Evolutionary conservation across 768 basidiomycete species (phyloP).

Genomic region (Agaricus blazei): DNA sequence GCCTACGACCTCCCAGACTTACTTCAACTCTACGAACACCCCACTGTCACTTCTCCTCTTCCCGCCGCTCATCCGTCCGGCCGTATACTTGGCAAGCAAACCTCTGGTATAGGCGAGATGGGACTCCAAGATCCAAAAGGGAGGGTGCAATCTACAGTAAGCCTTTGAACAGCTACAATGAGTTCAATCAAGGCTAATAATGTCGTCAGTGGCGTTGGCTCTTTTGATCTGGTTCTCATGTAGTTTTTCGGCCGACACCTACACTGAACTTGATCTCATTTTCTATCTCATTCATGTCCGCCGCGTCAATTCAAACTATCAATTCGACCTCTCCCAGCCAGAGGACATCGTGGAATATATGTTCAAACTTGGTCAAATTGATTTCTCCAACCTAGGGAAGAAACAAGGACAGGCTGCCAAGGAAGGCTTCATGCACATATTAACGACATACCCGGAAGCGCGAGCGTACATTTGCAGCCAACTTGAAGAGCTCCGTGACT

Average conservation of each 20-base stretch:
- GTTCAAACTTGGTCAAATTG: slow-evolving; percentile 23
- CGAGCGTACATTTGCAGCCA: too few relatives aligned
- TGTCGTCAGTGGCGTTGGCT: too few relatives aligned
- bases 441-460: too few relatives aligned
- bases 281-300: slow-evolving; percentile 20
- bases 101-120: slow-evolving; percentile 29
- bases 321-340: slow-evolving; percentile 21
- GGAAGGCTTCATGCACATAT: too few relatives aligned
- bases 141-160: slow-evolving; percentile 28
- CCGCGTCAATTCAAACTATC: slow-evolving; percentile 21
- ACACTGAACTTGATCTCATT: too few relatives aligned
- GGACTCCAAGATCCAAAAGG: slow-evolving; percentile 28
- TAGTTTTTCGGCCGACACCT: too few relatives aligned
- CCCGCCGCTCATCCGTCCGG: slow-evolving; percentile 20
- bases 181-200: too few relatives aligned
- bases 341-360: slow-evolving; percentile 8
- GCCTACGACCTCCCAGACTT: neutral
- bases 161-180: neutral
- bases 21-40: neutral
- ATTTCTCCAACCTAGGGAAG: too few relatives aligned
- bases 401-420: too few relatives aligned
- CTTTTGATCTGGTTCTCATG: too few relatives aligned
- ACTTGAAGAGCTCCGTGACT: too few relatives aligned
- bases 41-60: slow-evolving; percentile 16
- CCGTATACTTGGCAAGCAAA: slow-evolving; percentile 1